These are phyloP conservation scores for Kodamaea nitidulidarum DNA, from an alignment of 805 yeast genomes.

Conservation along the genomic window DNA sequence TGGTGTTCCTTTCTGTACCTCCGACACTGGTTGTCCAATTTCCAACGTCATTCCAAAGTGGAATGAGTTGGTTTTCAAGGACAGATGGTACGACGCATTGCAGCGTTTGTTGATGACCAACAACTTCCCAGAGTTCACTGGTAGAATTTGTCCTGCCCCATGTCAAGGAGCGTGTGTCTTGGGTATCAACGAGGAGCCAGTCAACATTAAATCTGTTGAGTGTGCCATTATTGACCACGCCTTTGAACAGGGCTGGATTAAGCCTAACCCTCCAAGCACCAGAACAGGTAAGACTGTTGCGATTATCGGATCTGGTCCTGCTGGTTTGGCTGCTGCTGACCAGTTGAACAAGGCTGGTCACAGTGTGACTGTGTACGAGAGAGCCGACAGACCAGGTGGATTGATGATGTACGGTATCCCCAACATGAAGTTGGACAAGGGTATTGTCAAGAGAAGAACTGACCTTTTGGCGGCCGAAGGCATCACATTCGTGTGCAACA, in stretches of 20 bases:
- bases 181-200: constrained; percentile 91
- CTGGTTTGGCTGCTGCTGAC: constrained; percentile 96
- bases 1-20: constrained; percentile 98
- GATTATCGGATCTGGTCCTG: constrained; percentile 93
- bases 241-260: constrained; percentile 94
- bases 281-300: constrained; percentile 88
- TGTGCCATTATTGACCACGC: constrained; percentile 96
- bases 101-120: constrained; percentile 91
- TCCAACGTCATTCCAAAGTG: constrained; percentile 97
- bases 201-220: constrained; percentile 93
- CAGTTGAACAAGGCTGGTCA: constrained; percentile 97
- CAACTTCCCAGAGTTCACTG: constrained; percentile 98
- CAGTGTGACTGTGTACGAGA: constrained; percentile 83
- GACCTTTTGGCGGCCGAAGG: constrained; percentile 91
- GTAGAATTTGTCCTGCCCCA: constrained; percentile 98
- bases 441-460: constrained; percentile 87
- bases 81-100: constrained; percentile 91
- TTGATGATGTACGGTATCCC: constrained; percentile 98
- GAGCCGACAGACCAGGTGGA: constrained; percentile 96
- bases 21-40: constrained; percentile 97
- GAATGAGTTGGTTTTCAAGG: constrained; percentile 93
- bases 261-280: constrained; percentile 68
- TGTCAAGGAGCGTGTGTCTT: constrained; percentile 94
- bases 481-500: constrained; percentile 66
- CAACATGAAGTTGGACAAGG: constrained; percentile 95